A percentile compares a stretch with the other conserved stretches of the same genome.
Evolutionary conservation across 2,329 filamentous ascomycete species (phyloP).

Genomic region (Calonectria leucothoes): DNA sequence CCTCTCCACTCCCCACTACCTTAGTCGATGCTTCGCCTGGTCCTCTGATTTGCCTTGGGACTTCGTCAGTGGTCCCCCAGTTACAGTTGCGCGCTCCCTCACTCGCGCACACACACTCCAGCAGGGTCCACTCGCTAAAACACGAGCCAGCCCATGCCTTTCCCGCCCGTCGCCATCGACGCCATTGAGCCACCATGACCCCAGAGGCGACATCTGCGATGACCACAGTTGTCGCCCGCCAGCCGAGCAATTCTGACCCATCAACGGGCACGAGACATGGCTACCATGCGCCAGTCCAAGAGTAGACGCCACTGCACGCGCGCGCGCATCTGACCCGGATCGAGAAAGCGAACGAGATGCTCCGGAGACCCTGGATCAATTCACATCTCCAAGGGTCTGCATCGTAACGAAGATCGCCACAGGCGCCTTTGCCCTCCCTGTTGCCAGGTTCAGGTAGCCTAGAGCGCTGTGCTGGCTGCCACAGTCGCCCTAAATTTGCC

Average conservation of each 20-base stretch:
- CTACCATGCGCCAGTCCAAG: slow-evolving; percentile 41
- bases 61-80: slow-evolving; percentile 19
- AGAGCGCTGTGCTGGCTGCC: slow-evolving; percentile 12
- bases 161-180: slow-evolving; percentile 45
- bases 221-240: slow-evolving; percentile 38
- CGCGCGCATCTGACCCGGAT: slow-evolving; percentile 30
- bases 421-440: slow-evolving; percentile 4
- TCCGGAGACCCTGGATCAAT: slow-evolving; percentile 27
- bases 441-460: background rate
- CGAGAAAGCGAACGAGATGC: slow-evolving; percentile 28
- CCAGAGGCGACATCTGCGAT: slow-evolving; percentile 39
- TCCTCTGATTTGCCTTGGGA: slow-evolving; percentile 28
- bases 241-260: slow-evolving; percentile 41
- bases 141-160: slow-evolving; percentile 44
- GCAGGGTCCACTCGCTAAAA: slow-evolving; percentile 40
- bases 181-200: slow-evolving; percentile 39
- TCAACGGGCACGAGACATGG: slow-evolving; percentile 41
- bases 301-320: slow-evolving; percentile 36
- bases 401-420: slow-evolving; percentile 1
- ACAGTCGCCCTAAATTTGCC: slow-evolving; percentile 13
- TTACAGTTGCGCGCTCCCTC: slow-evolving; percentile 30
- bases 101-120: slow-evolving; percentile 35
- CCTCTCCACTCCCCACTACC: slow-evolving; percentile 24
- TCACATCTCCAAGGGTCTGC: slow-evolving; percentile 23
- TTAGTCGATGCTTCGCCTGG: slow-evolving; percentile 21